A percentile compares a stretch with the other conserved stretches of the same genome.
Evolutionary conservation across 352 stramenopile species (phyloP).

Genomic region (Phytophthora foliorum): DNA sequence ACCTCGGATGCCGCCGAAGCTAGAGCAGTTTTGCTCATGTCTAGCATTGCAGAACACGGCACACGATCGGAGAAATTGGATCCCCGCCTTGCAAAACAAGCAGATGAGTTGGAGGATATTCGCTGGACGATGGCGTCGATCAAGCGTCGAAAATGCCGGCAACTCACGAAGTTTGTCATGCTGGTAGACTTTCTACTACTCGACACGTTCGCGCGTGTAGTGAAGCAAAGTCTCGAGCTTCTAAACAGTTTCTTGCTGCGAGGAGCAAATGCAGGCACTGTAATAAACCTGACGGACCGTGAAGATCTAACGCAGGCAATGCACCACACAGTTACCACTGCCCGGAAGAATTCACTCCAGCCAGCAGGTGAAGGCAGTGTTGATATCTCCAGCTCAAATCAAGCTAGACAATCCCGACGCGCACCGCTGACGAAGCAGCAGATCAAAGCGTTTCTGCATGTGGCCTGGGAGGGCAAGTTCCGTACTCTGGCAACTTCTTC

Average conservation of each 20-base stretch:
- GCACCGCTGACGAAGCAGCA: conserved; percentile 49
- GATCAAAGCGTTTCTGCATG: conserved; percentile 56
- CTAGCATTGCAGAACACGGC: conserved; percentile 5
- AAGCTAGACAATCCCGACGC: background rate
- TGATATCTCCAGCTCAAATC: background rate
- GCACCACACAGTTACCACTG: conserved; percentile 16
- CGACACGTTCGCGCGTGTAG: conserved; percentile 47
- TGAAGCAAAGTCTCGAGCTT: conserved; percentile 55
- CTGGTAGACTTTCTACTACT: conserved; percentile 71
- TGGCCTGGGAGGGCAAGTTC: conserved; percentile 51
- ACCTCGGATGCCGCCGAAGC: conserved; percentile 22
- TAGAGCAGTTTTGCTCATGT: conserved; percentile 29
- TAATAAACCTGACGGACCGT: conserved; percentile 40
- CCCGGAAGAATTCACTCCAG: conserved; percentile 15
- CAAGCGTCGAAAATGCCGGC: conserved; percentile 58
- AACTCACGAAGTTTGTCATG: conserved; percentile 63
- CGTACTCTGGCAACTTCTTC: background rate
- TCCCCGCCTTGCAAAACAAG: background rate
- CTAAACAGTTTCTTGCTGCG: conserved; percentile 50
- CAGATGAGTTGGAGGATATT: conserved; percentile 60
- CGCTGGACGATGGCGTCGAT: conserved; percentile 81
- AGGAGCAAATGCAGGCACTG: conserved; percentile 52
- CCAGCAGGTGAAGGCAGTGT: conserved; percentile 17
- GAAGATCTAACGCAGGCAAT: conserved; percentile 23
- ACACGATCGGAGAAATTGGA: conserved; percentile 18